Evolutionary conservation across 192 early-diverging fungal species (phyloP).

Genomic region (Coemansia sp.): DNA sequence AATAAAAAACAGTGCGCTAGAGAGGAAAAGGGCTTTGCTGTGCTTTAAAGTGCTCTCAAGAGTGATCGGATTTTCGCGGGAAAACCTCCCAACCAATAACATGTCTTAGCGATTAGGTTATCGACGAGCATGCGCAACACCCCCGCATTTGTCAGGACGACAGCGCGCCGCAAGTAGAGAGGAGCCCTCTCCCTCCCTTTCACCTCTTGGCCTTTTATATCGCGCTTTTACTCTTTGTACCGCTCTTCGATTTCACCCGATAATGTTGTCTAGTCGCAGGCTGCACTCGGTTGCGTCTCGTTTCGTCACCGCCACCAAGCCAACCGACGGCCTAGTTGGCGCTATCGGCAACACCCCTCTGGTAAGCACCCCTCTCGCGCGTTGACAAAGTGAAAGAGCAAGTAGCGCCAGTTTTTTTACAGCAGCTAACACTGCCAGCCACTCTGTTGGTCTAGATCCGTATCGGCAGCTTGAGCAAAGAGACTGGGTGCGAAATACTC

Average conservation of each 20-base stretch:
- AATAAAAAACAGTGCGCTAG: neutral
- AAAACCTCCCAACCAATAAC: neutral
- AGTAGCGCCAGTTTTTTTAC: neutral
- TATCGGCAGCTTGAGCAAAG: conserved; percentile 65
- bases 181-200: neutral
- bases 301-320: conserved; percentile 47
- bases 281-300: conserved; percentile 38
- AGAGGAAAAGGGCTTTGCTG: neutral
- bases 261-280: conserved; percentile 40
- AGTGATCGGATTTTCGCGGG: neutral
- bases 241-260: neutral
- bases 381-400: neutral
- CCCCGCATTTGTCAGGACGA: neutral
- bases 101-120: neutral
- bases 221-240: neutral
- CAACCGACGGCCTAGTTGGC: conserved; percentile 71
- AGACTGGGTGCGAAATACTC: conserved; percentile 82
- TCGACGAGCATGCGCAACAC: neutral
- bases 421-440: neutral
- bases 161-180: neutral
- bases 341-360: conserved; percentile 92
- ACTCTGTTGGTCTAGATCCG: conserved; percentile 57
- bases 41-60: neutral
- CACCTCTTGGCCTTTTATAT: neutral
- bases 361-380: conserved; percentile 49